Evolutionary conservation across 306 rosid genomes (phyloP), one percentile per base, ranked within the genome.

Genomic region (Sicyos edulis): DNA sequence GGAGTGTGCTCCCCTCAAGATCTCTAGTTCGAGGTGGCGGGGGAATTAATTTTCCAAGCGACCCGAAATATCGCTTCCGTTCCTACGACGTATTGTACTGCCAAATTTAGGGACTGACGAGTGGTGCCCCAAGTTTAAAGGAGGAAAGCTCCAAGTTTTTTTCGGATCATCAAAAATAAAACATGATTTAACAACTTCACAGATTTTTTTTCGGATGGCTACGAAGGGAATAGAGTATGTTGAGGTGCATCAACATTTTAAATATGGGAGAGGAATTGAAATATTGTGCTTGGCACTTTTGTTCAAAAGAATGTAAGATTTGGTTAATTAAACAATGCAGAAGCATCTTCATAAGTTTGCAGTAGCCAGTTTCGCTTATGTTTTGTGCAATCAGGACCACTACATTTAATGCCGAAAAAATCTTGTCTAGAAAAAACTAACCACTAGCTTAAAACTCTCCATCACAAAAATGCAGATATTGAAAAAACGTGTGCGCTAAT

Each of bases 321-420:
- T 32, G 67, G 11, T 61, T 60, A 60, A 21, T 21, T 32, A 60
- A 29, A 19, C 5, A 60, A 15, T 14, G 66, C 66, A 29, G 20
- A 15, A 32, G 67, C 66, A 29, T 60, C 21, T 32, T 20, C 45
- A 42, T 17, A 17, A 26, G 20, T 42, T 42, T 10, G 32, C 32
- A 17, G 32, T 9, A 32, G 29, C 13, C 11, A 65, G 54, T 40
- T 65, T 65, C 71, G 20, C 71, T 34, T 0, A 42, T 17, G 21
- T 40, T 65, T 37, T 65, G 71, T 61, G 47, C 47, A 61, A 65
- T 65, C 32, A 42, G 54, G 11, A 44, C 14, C 52, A 44, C 8
- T 45, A 44, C 4, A 10, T 66, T 40, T 4, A 5, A 66, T 66
- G 52, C 34, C 10, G 15, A 13, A 19, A 66, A 66, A 42, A 42